Evolutionary conservation across 306 rosid species (phyloP).

Genomic region (Medicago ruthenica): DNA sequence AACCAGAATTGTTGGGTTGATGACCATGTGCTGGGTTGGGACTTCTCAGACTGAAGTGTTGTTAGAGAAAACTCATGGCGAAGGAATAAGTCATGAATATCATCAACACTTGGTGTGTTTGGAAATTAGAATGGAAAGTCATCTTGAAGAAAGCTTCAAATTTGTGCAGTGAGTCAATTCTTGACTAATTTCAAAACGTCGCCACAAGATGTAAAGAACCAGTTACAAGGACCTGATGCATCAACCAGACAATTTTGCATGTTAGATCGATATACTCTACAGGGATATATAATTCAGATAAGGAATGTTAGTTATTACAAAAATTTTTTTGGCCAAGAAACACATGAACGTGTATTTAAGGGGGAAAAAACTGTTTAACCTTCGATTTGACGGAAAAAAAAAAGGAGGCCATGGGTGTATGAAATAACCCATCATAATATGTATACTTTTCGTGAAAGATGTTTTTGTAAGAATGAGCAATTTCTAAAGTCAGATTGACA

Average conservation of each 20-base stretch:
- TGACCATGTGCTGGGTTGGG: slow-evolving; percentile 1
- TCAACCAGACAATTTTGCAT: slow-evolving; percentile 37
- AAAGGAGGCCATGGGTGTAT: too few relatives aligned
- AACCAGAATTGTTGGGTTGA: slow-evolving; percentile 25
- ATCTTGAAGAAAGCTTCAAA: slow-evolving; percentile 34
- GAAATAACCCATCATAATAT: too few relatives aligned
- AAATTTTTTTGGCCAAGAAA: too few relatives aligned
- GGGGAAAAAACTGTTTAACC: too few relatives aligned
- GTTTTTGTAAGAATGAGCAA: too few relatives aligned
- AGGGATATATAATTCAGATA: background rate
- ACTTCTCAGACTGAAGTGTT: background rate
- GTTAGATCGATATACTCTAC: background rate
- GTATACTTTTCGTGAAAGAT: too few relatives aligned
- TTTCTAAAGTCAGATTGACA: background rate
- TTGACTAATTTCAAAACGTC: slow-evolving; percentile 81
- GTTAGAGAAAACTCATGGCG: slow-evolving; percentile 29
- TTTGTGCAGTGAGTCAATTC: slow-evolving; percentile 53
- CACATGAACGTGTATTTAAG: too few relatives aligned
- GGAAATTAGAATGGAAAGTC: slow-evolving; percentile 9
- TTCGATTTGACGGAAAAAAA: too few relatives aligned
- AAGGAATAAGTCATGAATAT: slow-evolving; percentile 18
- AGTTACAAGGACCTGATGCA: slow-evolving; percentile 86
- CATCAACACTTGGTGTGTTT: slow-evolving; percentile 21
- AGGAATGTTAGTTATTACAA: too few relatives aligned
- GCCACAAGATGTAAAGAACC: slow-evolving; percentile 98